phyloP scores from a whole-genome alignment of 202 grass and related monocot genomes.

The Schoenoplectus tabernaemontani region DNA sequence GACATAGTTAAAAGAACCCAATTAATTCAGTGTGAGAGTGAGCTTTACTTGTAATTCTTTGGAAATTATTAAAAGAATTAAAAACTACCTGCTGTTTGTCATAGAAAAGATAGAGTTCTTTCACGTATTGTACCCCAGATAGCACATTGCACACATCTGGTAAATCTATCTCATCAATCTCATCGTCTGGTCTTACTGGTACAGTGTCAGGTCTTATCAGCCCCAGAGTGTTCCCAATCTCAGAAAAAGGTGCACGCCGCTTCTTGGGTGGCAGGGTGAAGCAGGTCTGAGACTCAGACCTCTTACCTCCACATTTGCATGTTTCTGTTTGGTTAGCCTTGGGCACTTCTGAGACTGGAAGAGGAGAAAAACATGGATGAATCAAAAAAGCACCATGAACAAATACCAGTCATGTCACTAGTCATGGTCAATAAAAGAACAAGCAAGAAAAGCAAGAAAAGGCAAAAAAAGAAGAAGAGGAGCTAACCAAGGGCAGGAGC shows the following conservation, averaged over 20 bases:
- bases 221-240: not conserved
- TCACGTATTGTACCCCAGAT: conserved; percentile 39
- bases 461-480: no score
- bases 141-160: not conserved
- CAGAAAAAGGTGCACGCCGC: not conserved
- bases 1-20: no score
- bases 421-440: no score
- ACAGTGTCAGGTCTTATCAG: not conserved
- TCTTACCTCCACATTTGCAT: not conserved
- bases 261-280: not conserved
- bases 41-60: not conserved
- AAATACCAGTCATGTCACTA: no score
- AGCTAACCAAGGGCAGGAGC: no score
- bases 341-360: not conserved
- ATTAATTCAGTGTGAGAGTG: not conserved
- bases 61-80: not conserved
- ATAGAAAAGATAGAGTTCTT: conserved; percentile 79
- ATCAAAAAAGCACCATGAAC: no score
- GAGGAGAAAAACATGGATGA: not conserved
- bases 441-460: no score
- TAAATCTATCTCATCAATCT: conserved; percentile 57
- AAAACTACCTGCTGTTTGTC: conserved; percentile 36
- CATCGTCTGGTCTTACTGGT: not conserved
- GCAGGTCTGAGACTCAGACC: not conserved
- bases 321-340: not conserved